phyloP scores from a whole-genome alignment of 1,284 basidiomycete genomes.

The Heterobasidion irregulare region DNA sequence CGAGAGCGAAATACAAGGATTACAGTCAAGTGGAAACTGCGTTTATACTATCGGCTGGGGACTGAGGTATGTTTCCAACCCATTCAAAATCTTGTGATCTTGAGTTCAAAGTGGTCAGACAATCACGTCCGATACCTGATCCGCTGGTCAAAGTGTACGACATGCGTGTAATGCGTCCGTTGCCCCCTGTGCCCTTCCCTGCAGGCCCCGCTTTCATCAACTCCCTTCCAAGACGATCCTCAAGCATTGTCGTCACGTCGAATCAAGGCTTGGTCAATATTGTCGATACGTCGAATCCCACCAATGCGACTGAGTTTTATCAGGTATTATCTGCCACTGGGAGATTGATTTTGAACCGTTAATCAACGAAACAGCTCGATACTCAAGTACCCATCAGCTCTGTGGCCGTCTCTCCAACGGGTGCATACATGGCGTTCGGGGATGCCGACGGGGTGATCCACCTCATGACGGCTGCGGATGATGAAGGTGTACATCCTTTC shows the following conservation, averaged over 20 bases:
- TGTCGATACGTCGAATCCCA: constrained; percentile 73
- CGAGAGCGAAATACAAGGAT: constrained; percentile 74
- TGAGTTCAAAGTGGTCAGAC: constrained; percentile 37
- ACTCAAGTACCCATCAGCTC: constrained; percentile 72
- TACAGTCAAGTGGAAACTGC: constrained; percentile 71
- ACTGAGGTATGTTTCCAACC: constrained; percentile 47
- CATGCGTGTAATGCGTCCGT: constrained; percentile 72
- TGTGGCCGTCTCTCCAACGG: constrained; percentile 78
- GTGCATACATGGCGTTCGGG: constrained; percentile 88
- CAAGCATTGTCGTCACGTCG: constrained; percentile 76
- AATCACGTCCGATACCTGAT: constrained; percentile 84
- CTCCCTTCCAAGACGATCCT: constrained; percentile 72
- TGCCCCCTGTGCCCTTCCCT: constrained; percentile 82
- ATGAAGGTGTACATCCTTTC: constrained; percentile 65
- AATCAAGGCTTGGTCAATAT: constrained; percentile 86
- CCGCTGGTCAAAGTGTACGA: constrained; percentile 93
- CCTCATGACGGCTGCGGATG: constrained; percentile 70
- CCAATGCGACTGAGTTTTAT: constrained; percentile 65
- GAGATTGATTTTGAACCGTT: constrained; percentile 5
- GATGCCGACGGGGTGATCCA: constrained; percentile 86
- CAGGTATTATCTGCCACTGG: constrained; percentile 38
- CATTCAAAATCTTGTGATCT: constrained; percentile 2
- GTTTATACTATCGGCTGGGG: constrained; percentile 84
- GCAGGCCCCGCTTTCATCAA: constrained; percentile 85
- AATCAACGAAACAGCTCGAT: constrained; percentile 41